Evolutionary conservation across 768 basidiomycete species (phyloP), one percentile per base, ranked within the genome.

Genomic region (Xerocomus spinulosus): DNA sequence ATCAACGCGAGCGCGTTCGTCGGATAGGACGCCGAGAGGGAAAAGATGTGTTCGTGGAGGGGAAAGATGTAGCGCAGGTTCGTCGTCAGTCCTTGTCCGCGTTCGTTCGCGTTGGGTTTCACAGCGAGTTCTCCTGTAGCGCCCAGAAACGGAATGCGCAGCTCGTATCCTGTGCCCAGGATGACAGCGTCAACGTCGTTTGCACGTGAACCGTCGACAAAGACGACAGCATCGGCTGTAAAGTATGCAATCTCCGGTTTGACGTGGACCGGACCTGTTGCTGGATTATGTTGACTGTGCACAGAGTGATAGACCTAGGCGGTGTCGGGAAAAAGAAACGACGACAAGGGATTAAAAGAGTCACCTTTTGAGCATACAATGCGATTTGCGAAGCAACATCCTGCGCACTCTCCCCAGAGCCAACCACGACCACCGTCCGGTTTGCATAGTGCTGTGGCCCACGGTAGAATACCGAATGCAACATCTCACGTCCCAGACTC

Each of bases 31-130:
- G 72, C 56, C n/a, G 72, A 70, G 34, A 81, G 62, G 13, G 75
- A 77, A 52, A 84, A 72, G 21, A 81, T 73, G 59, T 80, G 76
- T 23, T 66, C 59, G 56, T 79, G 70, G 5, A 82, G 60, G 2
- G 82, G 81, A 58, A 77, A 78, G 33, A 83, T 71, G 55, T 82
- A 80, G 1, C 68, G 69, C 18, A 70, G 56, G 62, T 82, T 84
- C 25, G 70, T 76, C 15, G 72, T 68, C 26, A 82, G 69, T 1
- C 51, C 18, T 3, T 12, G 48, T 9, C 25, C 49, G 28, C 62
- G 52, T 8, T 52, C 28, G 35, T 17, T 55, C 18, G 55, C 49
- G 17, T 38, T 49, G 32, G 57, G 56, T 43, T 25, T 61, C 49
- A 54, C 59, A 37, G 28, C 42, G 44, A 46, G 43, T 39, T 54